Evolutionary conservation across 2,329 filamentous ascomycete species (phyloP).

Genomic region (Ophiostoma australiae): DNA sequence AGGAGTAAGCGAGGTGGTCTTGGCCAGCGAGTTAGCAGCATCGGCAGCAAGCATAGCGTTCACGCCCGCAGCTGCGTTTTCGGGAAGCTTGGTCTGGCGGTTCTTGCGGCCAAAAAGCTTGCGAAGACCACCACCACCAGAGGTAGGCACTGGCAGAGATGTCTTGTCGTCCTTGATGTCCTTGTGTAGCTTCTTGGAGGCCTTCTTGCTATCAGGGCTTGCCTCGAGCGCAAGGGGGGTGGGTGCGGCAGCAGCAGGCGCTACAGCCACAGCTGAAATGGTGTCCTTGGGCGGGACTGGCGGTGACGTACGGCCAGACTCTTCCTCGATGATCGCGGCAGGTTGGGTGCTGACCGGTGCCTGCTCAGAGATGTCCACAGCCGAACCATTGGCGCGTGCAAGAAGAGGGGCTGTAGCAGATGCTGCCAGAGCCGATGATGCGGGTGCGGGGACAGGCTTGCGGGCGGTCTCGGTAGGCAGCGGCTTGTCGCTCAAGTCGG

Average conservation of each 20-base stretch:
- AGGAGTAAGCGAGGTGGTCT: not conserved
- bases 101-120: constrained; percentile 65
- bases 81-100: constrained; percentile 51
- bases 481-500: not conserved
- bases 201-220: constrained; percentile 46
- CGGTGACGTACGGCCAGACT: constrained; percentile 28
- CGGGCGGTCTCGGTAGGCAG: not conserved
- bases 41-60: constrained; percentile 46
- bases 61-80: constrained; percentile 49
- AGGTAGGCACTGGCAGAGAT: constrained; percentile 19
- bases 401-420: not conserved
- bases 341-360: constrained; percentile 37
- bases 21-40: not conserved
- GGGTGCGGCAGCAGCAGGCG: constrained; percentile 39
- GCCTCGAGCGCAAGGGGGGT: constrained; percentile 35
- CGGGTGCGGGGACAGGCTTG: constrained; percentile 19
- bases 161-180: constrained; percentile 36
- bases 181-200: constrained; percentile 53
- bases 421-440: not conserved
- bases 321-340: constrained; percentile 26
- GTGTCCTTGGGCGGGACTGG: constrained; percentile 38
- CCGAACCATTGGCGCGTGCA: not conserved
- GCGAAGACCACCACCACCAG: constrained; percentile 50
- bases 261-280: constrained; percentile 32
- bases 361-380: constrained; percentile 35